Conservation (phyloP, 345 rosid species). For the Acer saccharum region DNA sequence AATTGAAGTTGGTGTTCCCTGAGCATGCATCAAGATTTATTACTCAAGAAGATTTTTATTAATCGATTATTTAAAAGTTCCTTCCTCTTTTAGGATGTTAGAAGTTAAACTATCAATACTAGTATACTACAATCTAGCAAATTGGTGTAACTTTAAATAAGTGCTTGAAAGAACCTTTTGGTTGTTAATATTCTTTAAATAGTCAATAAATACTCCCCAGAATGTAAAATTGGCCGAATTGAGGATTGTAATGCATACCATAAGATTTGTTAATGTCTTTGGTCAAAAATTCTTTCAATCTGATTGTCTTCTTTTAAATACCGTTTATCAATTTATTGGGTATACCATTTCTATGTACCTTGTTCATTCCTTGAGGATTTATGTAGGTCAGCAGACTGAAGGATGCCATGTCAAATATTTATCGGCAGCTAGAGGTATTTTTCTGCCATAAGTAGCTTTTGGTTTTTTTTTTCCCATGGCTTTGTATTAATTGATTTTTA, state of each 20-base stretch:
- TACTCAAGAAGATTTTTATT: not conserved
- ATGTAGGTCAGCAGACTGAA: slow-evolving; percentile 79
- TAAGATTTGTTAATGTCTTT: no score
- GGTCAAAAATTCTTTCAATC: not conserved
- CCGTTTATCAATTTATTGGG: not conserved
- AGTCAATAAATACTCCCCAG: not conserved
- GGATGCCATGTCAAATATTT: slow-evolving; percentile 82
- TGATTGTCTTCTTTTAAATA: not conserved
- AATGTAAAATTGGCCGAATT: not conserved
- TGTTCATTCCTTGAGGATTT: slow-evolving; percentile 14
- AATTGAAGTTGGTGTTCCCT: not conserved
- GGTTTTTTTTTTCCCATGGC: not conserved
- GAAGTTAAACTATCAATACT: slow-evolving; percentile 1
- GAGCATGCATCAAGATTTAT: not conserved
- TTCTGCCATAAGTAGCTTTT: slow-evolving; percentile 9
- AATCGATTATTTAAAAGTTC: not conserved
- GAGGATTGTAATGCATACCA: no score
- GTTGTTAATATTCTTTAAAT: not conserved
- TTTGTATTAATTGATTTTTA: not conserved
- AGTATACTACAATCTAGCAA: not conserved
- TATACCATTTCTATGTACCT: slow-evolving; percentile 9
- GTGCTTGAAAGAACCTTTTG: slow-evolving; percentile 9
- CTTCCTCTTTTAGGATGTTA: not conserved
- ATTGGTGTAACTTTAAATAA: not conserved
- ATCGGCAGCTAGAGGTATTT: slow-evolving; percentile 84